Conservation (phyloP, 305 asterid species). For the Ilex paraguariensis region DNA sequence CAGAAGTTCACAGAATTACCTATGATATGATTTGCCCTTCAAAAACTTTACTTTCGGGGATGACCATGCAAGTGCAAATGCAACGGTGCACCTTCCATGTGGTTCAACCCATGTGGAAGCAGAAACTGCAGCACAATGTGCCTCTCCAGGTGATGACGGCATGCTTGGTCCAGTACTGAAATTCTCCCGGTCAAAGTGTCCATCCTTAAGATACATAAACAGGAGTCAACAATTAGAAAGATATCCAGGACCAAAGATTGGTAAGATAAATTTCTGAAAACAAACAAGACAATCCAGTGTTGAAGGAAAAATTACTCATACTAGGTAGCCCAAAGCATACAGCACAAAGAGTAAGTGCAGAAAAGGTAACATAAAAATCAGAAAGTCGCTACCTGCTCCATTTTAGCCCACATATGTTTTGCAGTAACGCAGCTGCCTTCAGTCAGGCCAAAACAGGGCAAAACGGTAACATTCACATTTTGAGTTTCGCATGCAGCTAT, state of each 20-base stretch:
- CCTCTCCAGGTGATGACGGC: conserved; percentile 91
- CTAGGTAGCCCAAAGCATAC: too few relatives aligned
- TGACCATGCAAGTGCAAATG: conserved; percentile 94
- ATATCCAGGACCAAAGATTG: neutral
- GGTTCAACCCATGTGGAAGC: conserved; percentile 99
- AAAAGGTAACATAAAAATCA: neutral
- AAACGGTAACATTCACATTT: conserved; percentile 84
- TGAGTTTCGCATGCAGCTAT: conserved; percentile 98
- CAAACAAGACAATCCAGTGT: neutral
- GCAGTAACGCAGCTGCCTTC: conserved; percentile 88
- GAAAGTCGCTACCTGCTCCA: conserved; percentile 60
- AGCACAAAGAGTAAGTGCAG: neutral
- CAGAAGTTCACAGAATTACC: conserved; percentile 28
- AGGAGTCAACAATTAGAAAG: conserved; percentile 5
- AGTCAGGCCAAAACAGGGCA: conserved; percentile 87
- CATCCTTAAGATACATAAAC: conserved; percentile 54
- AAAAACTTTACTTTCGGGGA: conserved; percentile 89
- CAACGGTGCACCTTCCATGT: conserved; percentile 89
- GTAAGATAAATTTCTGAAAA: neutral
- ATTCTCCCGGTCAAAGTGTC: conserved; percentile 84
- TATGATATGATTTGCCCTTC: conserved; percentile 61
- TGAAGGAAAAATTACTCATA: too few relatives aligned
- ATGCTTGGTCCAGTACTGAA: conserved; percentile 69
- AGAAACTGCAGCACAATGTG: conserved; percentile 94
- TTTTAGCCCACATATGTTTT: conserved; percentile 91